These are phyloP conservation scores for Skeletonema costatum DNA, from an alignment of 108 stramenopile species.

Conservation along the genomic window DNA sequence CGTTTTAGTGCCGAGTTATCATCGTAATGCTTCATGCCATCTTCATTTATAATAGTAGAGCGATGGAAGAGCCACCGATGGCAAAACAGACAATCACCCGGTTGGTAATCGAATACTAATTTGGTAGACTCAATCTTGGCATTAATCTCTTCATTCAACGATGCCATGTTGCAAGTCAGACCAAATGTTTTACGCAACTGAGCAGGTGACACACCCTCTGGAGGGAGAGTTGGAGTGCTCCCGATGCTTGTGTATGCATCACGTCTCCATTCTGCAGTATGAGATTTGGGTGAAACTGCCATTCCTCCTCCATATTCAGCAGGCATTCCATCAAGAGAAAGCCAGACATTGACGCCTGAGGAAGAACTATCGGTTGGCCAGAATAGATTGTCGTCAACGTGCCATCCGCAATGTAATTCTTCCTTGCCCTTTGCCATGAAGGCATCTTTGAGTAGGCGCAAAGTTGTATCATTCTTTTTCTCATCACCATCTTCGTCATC, in stretches of 20 bases:
- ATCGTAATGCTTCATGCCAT: slow-evolving; percentile 11
- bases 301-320: slow-evolving; percentile 26
- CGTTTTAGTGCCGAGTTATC: slow-evolving; percentile 16
- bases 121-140: slow-evolving; percentile 15
- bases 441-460: slow-evolving; percentile 20
- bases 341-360: slow-evolving; percentile 42
- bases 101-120: slow-evolving; percentile 18
- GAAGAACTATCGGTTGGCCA: slow-evolving; percentile 33
- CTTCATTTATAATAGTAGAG: slow-evolving; percentile 17
- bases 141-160: slow-evolving; percentile 10
- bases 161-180: slow-evolving; percentile 8
- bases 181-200: neutral
- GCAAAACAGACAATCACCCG: slow-evolving; percentile 36
- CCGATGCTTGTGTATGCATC: slow-evolving; percentile 16
- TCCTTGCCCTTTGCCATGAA: slow-evolving; percentile 34
- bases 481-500: neutral
- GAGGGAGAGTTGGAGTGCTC: slow-evolving; percentile 18
- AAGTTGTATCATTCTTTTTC: neutral
- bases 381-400: slow-evolving; percentile 39
- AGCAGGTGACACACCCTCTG: neutral
- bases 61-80: slow-evolving; percentile 42
- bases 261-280: slow-evolving; percentile 11
- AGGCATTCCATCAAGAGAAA: slow-evolving; percentile 41
- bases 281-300: slow-evolving; percentile 29
- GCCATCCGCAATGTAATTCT: slow-evolving; percentile 38